These are phyloP conservation scores for Suillus americanus DNA, from an alignment of 768 basidiomycete species.

Conservation along the genomic window DNA sequence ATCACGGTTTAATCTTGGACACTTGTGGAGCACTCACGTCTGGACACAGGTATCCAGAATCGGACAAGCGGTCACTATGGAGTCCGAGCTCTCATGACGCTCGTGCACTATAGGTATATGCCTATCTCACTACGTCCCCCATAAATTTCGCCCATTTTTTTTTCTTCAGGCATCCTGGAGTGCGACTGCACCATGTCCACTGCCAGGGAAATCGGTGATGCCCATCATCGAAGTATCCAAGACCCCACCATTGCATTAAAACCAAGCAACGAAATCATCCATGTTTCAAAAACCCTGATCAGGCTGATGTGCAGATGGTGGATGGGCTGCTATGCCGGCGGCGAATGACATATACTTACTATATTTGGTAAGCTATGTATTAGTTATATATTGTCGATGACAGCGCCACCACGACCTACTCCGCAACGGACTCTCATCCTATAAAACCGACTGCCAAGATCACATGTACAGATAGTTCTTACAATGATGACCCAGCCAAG, in stretches of 20 bases:
- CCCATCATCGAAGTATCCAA: conserved; percentile 49
- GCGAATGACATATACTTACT: background rate
- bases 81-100: too few species aligned
- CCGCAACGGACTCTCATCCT: background rate
- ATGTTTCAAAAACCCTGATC: conserved; percentile 8
- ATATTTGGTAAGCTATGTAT: background rate
- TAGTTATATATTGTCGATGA: background rate
- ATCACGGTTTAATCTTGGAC: too few species aligned
- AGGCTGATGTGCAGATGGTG: background rate
- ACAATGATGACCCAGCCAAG: background rate
- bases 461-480: too few species aligned
- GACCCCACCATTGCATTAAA: conserved; percentile 46
- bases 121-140: too few species aligned
- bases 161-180: conserved; percentile 42
- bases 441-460: background rate
- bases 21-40: too few species aligned
- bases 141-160: too few species aligned
- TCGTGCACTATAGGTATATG: too few species aligned
- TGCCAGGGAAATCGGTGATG: conserved; percentile 45
- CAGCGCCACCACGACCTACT: background rate
- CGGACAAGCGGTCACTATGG: too few species aligned
- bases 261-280: conserved; percentile 56
- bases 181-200: conserved; percentile 76
- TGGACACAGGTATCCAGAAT: too few species aligned
- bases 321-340: background rate